Evolutionary conservation across 495 filamentous ascomycete genomes (phyloP).

Genomic region (Margaritispora aquatica): DNA sequence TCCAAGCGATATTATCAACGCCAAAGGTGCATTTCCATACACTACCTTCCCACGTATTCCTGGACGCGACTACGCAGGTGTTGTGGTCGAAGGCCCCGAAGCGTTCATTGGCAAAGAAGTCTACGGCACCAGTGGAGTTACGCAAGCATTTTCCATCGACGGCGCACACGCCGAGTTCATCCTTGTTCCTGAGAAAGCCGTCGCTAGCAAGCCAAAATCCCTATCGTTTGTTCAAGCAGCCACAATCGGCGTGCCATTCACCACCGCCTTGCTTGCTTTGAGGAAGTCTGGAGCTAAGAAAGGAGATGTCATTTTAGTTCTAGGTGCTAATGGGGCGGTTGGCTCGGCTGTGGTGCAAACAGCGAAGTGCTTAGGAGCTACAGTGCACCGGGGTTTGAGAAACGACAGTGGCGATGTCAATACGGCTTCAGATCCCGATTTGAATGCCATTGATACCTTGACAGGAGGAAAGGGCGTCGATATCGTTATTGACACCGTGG

Average conservation of each 20-base stretch:
- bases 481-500: slow-evolving; percentile 32
- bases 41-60: slow-evolving; percentile 36
- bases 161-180: slow-evolving; percentile 33
- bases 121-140: slow-evolving; percentile 28
- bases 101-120: slow-evolving; percentile 24
- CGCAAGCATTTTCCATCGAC: slow-evolving; percentile 23
- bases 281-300: slow-evolving; percentile 20
- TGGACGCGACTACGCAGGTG: slow-evolving; percentile 31
- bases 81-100: slow-evolving; percentile 19
- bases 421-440: slow-evolving; percentile 24
- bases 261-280: slow-evolving; percentile 28
- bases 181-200: slow-evolving; percentile 22
- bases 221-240: slow-evolving; percentile 25
- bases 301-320: slow-evolving; percentile 31
- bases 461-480: slow-evolving; percentile 29
- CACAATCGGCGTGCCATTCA: slow-evolving; percentile 28
- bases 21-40: slow-evolving; percentile 29
- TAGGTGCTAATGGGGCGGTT: slow-evolving; percentile 32
- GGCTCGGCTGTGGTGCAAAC: slow-evolving; percentile 28
- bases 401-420: slow-evolving; percentile 27
- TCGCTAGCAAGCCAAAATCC: slow-evolving; percentile 24
- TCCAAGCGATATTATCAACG: slow-evolving; percentile 36
- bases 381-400: slow-evolving; percentile 24
- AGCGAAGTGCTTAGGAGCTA: slow-evolving; percentile 26
- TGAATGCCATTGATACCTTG: slow-evolving; percentile 25